Conservation (phyloP, 768 basidiomycete species). For the Naematelia encephala region DNA sequence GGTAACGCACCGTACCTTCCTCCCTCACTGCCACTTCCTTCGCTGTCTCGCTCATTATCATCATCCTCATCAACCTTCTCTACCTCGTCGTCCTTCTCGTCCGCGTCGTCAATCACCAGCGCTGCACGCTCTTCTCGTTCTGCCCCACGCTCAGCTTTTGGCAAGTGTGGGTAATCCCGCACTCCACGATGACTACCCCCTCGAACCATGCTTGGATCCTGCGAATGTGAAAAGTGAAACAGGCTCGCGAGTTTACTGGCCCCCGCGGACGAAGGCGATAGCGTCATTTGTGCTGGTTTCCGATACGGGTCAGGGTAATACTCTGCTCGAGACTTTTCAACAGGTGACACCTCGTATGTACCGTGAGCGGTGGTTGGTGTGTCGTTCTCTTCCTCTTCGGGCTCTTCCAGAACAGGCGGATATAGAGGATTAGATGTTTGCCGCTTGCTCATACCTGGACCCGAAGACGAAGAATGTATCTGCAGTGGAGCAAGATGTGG, state of each 20-base stretch:
- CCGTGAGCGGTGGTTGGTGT: neutral
- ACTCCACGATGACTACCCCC: conserved; percentile 26
- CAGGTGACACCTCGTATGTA: neutral
- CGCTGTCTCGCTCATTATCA: neutral
- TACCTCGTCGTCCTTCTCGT: conserved; percentile 1
- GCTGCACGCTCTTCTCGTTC: conserved; percentile 6
- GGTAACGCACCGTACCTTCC: neutral
- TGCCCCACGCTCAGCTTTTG: neutral
- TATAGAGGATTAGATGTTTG: neutral
- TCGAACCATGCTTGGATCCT: conserved; percentile 7
- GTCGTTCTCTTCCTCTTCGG: neutral
- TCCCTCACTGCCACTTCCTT: neutral
- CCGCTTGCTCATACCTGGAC: neutral
- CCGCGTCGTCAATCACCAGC: neutral
- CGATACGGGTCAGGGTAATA: conserved; percentile 7
- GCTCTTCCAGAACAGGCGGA: conserved; percentile 6
- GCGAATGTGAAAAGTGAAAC: conserved; percentile 3
- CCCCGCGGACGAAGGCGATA: neutral
- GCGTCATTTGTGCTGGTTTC: neutral
- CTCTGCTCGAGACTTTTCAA: neutral
- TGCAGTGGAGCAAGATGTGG: neutral
- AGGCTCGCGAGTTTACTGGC: neutral
- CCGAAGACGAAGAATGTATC: neutral
- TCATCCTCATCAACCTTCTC: neutral
- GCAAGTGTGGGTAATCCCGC: conserved; percentile 34